Conservation (phyloP, 257 asterid species). For the Apocynum venetum region DNA sequence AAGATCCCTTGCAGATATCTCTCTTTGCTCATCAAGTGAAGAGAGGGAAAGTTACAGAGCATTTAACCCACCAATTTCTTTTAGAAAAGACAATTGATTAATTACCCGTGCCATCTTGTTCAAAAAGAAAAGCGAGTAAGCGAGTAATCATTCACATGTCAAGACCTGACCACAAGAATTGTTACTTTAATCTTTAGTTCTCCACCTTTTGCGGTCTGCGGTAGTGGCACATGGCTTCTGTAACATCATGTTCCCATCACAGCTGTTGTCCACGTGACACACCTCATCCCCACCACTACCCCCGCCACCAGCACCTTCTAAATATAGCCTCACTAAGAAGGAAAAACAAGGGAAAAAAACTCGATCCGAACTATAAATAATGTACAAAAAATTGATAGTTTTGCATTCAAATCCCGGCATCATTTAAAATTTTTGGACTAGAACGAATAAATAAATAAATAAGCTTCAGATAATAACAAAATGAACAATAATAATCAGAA, state of each 20-base stretch:
- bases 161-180: neutral
- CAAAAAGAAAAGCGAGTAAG: neutral
- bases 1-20: too few species aligned
- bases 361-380: neutral
- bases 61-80: too few species aligned
- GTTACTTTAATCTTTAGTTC: neutral
- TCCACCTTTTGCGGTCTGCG: conserved; percentile 15
- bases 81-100: too few species aligned
- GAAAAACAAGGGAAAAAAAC: too few species aligned
- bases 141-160: neutral
- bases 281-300: neutral
- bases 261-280: conserved; percentile 32
- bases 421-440: neutral
- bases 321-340: neutral
- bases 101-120: too few species aligned
- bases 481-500: neutral
- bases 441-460: neutral
- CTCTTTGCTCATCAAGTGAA: too few species aligned
- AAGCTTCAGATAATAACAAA: neutral
- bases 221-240: conserved; percentile 25
- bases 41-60: too few species aligned
- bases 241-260: conserved; percentile 12
- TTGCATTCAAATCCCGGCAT: neutral
- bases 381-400: too few species aligned
- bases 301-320: neutral